Conservation (phyloP, 495 filamentous ascomycete species). For the Penicillium diatomitis region DNA sequence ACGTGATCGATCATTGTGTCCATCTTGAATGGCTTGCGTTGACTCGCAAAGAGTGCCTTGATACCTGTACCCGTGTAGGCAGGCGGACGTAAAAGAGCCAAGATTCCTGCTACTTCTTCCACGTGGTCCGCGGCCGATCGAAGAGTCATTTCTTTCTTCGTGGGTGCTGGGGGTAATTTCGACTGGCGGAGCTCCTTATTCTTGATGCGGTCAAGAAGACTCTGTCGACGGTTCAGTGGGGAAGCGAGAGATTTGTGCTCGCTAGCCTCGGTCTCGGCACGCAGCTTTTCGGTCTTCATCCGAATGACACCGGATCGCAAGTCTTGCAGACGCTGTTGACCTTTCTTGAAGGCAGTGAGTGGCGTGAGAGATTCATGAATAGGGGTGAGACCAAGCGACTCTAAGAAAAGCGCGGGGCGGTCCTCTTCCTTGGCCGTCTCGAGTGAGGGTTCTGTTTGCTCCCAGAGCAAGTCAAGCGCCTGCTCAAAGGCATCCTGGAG, state of each 20-base stretch:
- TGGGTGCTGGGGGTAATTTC: conserved; percentile 34
- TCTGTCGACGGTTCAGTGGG: conserved; percentile 27
- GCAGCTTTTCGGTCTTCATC: conserved; percentile 29
- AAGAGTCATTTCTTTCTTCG: conserved; percentile 32
- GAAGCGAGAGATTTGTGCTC: conserved; percentile 18
- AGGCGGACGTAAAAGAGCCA: conserved; percentile 30
- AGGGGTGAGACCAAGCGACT: conserved; percentile 24
- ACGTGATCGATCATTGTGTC: conserved; percentile 32
- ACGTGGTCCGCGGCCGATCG: conserved; percentile 30
- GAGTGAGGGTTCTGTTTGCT: conserved; percentile 22
- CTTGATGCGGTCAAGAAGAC: conserved; percentile 38
- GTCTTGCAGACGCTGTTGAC: conserved; percentile 40
- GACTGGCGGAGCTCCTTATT: conserved; percentile 36
- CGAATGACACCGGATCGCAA: conserved; percentile 34
- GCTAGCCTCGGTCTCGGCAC: conserved; percentile 10
- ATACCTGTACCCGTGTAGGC: conserved; percentile 26
- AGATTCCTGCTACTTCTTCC: conserved; percentile 33
- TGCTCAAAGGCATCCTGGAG: conserved; percentile 33
- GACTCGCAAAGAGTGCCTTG: conserved; percentile 23
- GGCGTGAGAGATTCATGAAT: conserved; percentile 38
- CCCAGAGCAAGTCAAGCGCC: conserved; percentile 30
- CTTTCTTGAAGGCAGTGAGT: conserved; percentile 33
- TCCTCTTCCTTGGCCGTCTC: conserved; percentile 18
- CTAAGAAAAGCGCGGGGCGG: conserved; percentile 16
- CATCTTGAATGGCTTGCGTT: conserved; percentile 33